Conservation (phyloP, 352 stramenopile genomes). For the Phytopythium helicoides region DNA sequence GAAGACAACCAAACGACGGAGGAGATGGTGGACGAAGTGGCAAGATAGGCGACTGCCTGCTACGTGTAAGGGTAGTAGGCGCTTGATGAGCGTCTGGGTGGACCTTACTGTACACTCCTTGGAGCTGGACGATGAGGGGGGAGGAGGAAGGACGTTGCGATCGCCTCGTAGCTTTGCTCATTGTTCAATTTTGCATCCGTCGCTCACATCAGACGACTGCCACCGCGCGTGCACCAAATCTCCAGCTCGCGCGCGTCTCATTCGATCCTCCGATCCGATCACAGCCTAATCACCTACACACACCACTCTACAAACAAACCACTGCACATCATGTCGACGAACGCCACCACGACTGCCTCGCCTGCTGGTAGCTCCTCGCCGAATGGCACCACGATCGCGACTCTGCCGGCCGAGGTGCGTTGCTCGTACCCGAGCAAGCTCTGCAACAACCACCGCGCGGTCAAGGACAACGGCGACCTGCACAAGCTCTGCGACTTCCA, state of each 20-base stretch:
- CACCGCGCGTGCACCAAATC: background rate
- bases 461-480: slow-evolving; percentile 47
- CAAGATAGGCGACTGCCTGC: background rate
- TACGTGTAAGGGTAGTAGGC: background rate
- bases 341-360: slow-evolving; percentile 5
- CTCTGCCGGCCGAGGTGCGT: slow-evolving; percentile 47
- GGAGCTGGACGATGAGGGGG: background rate
- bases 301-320: slow-evolving; percentile 8
- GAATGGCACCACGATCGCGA: slow-evolving; percentile 12
- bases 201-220: slow-evolving; percentile 1
- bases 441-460: slow-evolving; percentile 38
- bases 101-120: no score
- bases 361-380: background rate
- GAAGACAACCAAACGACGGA: slow-evolving; percentile 10
- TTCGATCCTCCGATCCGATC: background rate
- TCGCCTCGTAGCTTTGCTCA: background rate
- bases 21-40: no score
- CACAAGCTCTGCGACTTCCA: slow-evolving; percentile 61
- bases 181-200: slow-evolving; percentile 9
- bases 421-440: slow-evolving; percentile 53
- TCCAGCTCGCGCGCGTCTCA: background rate
- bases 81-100: background rate
- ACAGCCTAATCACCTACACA: no score
- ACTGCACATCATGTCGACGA: slow-evolving; percentile 12
- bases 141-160: background rate